Conservation (phyloP, 768 basidiomycete species). For the Rossbeevera mucosa region DNA sequence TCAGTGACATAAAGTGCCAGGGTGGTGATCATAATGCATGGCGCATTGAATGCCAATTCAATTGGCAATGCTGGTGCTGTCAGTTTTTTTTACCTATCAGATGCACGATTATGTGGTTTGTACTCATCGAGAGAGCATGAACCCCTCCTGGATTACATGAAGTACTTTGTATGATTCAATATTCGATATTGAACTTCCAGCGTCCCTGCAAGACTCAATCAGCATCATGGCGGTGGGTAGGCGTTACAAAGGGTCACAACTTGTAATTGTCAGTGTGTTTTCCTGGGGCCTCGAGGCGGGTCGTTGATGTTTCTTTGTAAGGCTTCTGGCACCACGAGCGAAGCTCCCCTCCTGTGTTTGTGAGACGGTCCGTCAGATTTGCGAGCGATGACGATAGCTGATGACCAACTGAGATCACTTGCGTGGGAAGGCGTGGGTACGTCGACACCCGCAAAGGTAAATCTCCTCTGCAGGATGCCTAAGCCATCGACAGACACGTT, state of each 20-base stretch:
- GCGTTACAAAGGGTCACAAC: not conserved
- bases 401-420: too few species aligned
- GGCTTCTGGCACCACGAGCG: not conserved
- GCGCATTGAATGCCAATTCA: not conserved
- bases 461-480: slow-evolving; percentile 6
- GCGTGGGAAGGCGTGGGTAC: slow-evolving; percentile 26
- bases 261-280: not conserved
- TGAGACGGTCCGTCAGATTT: not conserved
- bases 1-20: not conserved
- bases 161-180: not conserved
- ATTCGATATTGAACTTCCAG: not conserved
- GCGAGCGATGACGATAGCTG: not conserved
- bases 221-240: not conserved
- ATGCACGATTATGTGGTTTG: not conserved
- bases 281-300: not conserved
- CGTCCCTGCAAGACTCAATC: not conserved
- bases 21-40: not conserved
- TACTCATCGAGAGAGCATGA: not conserved
- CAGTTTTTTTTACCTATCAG: not conserved
- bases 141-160: not conserved
- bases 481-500: slow-evolving; percentile 2
- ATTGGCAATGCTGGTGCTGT: not conserved
- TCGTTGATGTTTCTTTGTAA: not conserved
- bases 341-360: not conserved
- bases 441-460: slow-evolving; percentile 21